Conservation (phyloP, 257 asterid genomes). For the Capsicum rhomboideum region DNA sequence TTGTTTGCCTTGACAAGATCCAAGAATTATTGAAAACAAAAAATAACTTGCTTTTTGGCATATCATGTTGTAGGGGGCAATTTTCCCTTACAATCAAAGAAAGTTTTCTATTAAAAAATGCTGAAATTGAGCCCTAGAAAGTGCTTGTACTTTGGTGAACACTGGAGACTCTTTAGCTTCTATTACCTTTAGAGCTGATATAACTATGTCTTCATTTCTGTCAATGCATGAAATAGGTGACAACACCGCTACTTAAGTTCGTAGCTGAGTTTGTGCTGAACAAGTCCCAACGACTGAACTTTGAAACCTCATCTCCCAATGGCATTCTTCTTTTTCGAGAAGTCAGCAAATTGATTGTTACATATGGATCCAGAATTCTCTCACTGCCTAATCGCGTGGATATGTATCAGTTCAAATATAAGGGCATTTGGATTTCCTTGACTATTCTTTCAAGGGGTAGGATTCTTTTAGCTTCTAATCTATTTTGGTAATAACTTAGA, state of each 20-base stretch:
- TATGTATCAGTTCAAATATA: constrained; percentile 85
- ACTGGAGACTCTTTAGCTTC: background rate
- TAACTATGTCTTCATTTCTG: background rate
- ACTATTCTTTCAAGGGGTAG: constrained; percentile 85
- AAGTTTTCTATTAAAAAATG: background rate
- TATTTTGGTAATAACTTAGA: background rate
- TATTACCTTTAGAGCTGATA: background rate
- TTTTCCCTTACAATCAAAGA: background rate
- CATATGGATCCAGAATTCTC: constrained; percentile 80
- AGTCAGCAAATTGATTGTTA: constrained; percentile 92
- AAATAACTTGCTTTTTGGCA: background rate
- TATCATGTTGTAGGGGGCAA: background rate
- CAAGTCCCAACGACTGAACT: constrained; percentile 88
- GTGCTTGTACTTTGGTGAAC: background rate
- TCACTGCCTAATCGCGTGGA: constrained; percentile 72
- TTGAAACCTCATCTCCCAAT: constrained; percentile 94
- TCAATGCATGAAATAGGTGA: constrained; percentile 52
- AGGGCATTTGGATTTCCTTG: constrained; percentile 93
- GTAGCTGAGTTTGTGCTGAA: constrained; percentile 90
- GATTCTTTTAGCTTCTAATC: background rate
- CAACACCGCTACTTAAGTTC: constrained; percentile 90
- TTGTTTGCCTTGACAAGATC: background rate
- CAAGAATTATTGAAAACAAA: background rate
- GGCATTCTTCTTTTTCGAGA: constrained; percentile 97
- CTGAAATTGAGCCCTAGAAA: background rate